Percentiles rank a stretch among this genome's conserved stretches.
phyloP scores from a whole-genome alignment of 768 basidiomycete species.

The Leccinellum albellum region DNA sequence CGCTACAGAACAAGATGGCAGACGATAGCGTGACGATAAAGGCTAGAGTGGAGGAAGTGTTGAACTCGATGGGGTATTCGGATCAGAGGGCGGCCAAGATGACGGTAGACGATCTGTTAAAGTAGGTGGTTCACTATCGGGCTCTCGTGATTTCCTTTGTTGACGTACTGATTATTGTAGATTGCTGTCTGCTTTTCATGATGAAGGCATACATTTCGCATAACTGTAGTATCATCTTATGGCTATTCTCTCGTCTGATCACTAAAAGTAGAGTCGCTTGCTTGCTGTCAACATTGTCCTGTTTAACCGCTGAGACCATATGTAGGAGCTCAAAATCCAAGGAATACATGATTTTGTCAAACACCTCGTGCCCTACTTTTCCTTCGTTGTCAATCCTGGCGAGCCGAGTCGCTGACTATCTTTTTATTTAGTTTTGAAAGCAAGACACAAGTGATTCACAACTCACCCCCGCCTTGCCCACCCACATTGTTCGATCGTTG shows the following conservation, averaged over 20 bases:
- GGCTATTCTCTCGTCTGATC: neutral
- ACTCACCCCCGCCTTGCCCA: no score
- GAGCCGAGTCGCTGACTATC: no score
- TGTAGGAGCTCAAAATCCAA: no score
- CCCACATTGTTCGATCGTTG: no score
- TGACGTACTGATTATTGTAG: slow-evolving; percentile 36
- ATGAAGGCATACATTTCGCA: slow-evolving; percentile 71
- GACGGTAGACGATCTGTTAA: slow-evolving; percentile 90
- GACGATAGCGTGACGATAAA: slow-evolving; percentile 70
- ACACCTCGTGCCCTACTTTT: no score
- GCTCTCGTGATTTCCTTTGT: neutral
- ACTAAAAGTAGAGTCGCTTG: neutral
- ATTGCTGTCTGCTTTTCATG: slow-evolving; percentile 69
- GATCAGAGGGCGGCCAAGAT: slow-evolving; percentile 91
- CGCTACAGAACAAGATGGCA: slow-evolving; percentile 74
- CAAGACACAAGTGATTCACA: neutral
- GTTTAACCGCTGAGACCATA: no score
- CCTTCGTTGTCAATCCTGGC: no score
- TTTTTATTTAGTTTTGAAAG: slow-evolving; percentile 18
- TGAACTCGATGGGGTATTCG: slow-evolving; percentile 65
- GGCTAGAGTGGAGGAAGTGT: slow-evolving; percentile 65
- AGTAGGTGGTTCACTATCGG: slow-evolving; percentile 58
- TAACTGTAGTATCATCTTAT: slow-evolving; percentile 20
- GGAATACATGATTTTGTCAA: no score
- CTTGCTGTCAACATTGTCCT: no score